phyloP scores from a whole-genome alignment of 2,329 filamentous ascomycete genomes.

The Hypoxylon sp. region DNA sequence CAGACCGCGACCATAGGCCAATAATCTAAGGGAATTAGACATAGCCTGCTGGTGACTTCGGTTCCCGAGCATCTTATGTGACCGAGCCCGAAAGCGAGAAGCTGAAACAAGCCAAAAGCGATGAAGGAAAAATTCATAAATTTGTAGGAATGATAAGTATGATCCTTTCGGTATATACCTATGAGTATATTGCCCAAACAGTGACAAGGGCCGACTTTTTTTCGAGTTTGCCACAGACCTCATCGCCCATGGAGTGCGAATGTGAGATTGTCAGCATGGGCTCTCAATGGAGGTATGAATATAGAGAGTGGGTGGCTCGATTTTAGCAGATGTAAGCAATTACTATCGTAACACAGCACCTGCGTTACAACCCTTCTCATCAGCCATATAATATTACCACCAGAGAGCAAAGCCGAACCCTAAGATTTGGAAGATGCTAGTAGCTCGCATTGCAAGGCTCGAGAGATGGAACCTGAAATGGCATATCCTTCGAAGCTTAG shows the following conservation, averaged over 20 bases:
- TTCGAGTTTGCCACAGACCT: too few species aligned
- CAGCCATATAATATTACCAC: not conserved
- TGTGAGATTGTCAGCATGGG: too few species aligned
- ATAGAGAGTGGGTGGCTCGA: not conserved
- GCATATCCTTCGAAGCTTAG: too few species aligned
- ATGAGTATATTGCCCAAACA: too few species aligned
- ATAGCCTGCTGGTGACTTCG: not conserved
- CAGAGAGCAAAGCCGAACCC: too few species aligned
- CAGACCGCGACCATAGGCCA: not conserved
- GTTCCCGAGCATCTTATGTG: not conserved
- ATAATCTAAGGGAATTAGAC: not conserved
- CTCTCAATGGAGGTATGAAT: too few species aligned
- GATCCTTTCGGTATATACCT: too few species aligned
- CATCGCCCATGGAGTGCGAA: not conserved
- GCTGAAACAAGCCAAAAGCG: too few species aligned
- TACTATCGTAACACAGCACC: not conserved
- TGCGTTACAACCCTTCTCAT: too few species aligned
- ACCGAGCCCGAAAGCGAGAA: not conserved
- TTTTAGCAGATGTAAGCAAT: not conserved
- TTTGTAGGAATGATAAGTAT: too few species aligned
- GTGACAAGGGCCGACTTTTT: too few species aligned
- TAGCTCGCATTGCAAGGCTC: not conserved
- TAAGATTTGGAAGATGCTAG: not conserved
- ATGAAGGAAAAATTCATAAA: not conserved
- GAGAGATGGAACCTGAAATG: too few species aligned